Conservation (phyloP, 1,139 yeast species). For the Saccharomyces hybrid region DNA sequence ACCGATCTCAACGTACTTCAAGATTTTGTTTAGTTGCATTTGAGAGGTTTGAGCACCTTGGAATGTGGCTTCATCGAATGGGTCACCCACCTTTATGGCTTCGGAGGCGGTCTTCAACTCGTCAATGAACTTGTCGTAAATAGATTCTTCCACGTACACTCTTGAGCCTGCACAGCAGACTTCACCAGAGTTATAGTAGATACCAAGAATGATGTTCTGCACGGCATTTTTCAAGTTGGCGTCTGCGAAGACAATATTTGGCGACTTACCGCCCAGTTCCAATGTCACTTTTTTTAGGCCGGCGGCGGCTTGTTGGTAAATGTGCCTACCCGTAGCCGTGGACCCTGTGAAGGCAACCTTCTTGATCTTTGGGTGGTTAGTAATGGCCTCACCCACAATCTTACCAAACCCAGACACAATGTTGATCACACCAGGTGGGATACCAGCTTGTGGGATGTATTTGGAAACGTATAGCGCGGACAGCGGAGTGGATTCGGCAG, state of each 20-base stretch:
- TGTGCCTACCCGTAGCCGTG: slow-evolving; percentile 51
- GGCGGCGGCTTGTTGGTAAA: slow-evolving; percentile 46
- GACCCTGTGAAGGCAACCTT: slow-evolving; percentile 60
- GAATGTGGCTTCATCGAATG: slow-evolving; percentile 48
- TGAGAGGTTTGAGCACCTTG: slow-evolving; percentile 60
- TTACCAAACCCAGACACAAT: slow-evolving; percentile 53
- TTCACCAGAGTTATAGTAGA: slow-evolving; percentile 55
- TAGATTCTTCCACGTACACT: slow-evolving; percentile 49
- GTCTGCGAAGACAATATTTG: slow-evolving; percentile 51
- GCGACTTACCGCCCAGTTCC: slow-evolving; percentile 60
- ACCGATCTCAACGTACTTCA: slow-evolving; percentile 50
- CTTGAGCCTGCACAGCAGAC: slow-evolving; percentile 64
- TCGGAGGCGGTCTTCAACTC: slow-evolving; percentile 44
- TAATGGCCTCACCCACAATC: slow-evolving; percentile 50
- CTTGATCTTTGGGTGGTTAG: slow-evolving; percentile 44
- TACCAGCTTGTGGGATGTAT: slow-evolving; percentile 45
- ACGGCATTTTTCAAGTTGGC: slow-evolving; percentile 45
- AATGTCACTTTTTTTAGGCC: slow-evolving; percentile 53
- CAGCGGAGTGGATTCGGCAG: slow-evolving; percentile 56
- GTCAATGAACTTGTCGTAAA: slow-evolving; percentile 44
- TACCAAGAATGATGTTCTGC: slow-evolving; percentile 38
- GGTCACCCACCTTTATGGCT: slow-evolving; percentile 46
- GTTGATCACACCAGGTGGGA: slow-evolving; percentile 53
- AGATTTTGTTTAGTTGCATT: slow-evolving; percentile 48
- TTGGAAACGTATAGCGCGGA: slow-evolving; percentile 48